Evolutionary conservation across 2,329 filamentous ascomycete genomes (phyloP).

Genomic region (Ophiostoma ips): DNA sequence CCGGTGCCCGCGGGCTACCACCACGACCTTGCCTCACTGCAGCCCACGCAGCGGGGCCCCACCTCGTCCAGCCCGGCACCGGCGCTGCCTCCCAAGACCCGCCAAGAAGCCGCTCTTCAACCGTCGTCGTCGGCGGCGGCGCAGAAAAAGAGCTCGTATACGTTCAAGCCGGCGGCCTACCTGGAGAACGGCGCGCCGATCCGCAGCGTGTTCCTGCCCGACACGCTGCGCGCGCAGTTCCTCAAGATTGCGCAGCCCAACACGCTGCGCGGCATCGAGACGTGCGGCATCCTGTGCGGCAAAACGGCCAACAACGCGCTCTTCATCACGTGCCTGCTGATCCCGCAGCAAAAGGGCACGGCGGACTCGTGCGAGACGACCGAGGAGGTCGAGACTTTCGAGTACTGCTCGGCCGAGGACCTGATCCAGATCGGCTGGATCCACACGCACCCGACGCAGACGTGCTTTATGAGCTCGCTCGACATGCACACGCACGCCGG

Average conservation of each 20-base stretch:
- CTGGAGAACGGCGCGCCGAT: slow-evolving; percentile 81
- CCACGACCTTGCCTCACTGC: slow-evolving; percentile 3
- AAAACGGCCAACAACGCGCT: slow-evolving; percentile 84
- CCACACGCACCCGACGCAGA: slow-evolving; percentile 91
- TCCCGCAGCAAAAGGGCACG: slow-evolving; percentile 81
- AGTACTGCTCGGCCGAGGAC: slow-evolving; percentile 76
- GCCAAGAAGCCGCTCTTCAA: background rate
- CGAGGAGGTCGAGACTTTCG: slow-evolving; percentile 72
- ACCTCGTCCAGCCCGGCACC: too few relatives aligned
- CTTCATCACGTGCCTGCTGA: slow-evolving; percentile 77
- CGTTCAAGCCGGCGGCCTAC: slow-evolving; percentile 73
- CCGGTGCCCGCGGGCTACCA: background rate
- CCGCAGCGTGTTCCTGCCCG: slow-evolving; percentile 75
- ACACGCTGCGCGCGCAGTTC: slow-evolving; percentile 59
- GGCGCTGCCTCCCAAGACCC: slow-evolving; percentile 13
- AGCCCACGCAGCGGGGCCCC: too few relatives aligned
- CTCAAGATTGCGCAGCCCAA: slow-evolving; percentile 61
- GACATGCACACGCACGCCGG: slow-evolving; percentile 89
- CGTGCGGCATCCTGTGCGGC: slow-evolving; percentile 87
- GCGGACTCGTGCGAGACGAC: slow-evolving; percentile 90
- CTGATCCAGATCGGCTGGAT: slow-evolving; percentile 91
- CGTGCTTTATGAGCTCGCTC: slow-evolving; percentile 92
- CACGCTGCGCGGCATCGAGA: slow-evolving; percentile 72
- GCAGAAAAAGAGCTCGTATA: slow-evolving; percentile 45
- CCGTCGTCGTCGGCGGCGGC: background rate